phyloP scores from a whole-genome alignment of 768 basidiomycete species.

The Mycena latifolia region DNA sequence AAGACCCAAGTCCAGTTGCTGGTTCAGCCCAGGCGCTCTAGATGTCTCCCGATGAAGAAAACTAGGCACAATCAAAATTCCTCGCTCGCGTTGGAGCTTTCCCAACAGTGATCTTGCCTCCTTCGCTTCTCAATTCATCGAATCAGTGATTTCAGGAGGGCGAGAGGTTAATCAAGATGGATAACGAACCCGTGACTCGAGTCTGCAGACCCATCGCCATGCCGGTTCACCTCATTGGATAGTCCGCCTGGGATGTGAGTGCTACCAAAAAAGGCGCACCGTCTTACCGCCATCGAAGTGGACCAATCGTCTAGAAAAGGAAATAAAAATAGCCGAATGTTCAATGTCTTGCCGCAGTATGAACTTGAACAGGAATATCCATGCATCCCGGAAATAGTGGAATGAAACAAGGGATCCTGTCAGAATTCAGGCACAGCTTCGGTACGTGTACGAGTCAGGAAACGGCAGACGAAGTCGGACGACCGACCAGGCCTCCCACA shows the following conservation, averaged over 20 bases:
- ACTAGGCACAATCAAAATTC: slow-evolving; percentile 1
- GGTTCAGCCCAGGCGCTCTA: not conserved
- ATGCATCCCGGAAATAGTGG: too few relatives aligned
- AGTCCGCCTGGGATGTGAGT: not conserved
- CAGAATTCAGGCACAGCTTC: not conserved
- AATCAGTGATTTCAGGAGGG: slow-evolving; percentile 15
- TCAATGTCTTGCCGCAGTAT: too few relatives aligned
- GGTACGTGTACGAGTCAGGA: not conserved
- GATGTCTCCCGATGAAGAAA: not conserved
- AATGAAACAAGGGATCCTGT: not conserved
- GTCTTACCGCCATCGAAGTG: not conserved
- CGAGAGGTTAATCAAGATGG: not conserved
- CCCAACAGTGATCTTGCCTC: not conserved
- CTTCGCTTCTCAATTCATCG: not conserved
- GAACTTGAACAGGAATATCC: too few relatives aligned
- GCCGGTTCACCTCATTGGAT: not conserved
- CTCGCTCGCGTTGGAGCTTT: not conserved
- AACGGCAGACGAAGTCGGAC: not conserved
- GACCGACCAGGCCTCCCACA: not conserved
- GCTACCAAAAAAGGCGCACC: not conserved
- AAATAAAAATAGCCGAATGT: slow-evolving; percentile 14
- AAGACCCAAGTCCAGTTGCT: too few relatives aligned
- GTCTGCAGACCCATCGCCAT: slow-evolving; percentile 6
- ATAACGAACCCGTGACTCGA: slow-evolving; percentile 14
- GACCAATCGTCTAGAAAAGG: slow-evolving; percentile 3